Evolutionary conservation across 768 basidiomycete species (phyloP).

Genomic region (Tulasnella sp.): DNA sequence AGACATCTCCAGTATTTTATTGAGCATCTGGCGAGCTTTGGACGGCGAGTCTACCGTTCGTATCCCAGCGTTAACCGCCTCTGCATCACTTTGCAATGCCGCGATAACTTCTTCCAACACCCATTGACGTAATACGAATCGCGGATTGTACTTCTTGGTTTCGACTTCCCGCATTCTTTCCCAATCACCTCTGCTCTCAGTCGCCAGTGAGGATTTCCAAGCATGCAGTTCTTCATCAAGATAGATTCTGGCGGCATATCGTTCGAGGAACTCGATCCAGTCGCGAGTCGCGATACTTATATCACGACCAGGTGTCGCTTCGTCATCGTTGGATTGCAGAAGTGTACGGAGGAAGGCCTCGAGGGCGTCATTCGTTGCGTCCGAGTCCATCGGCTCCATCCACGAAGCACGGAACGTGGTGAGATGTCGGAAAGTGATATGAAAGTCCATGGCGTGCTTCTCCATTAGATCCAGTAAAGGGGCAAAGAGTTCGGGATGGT

Average conservation of each 20-base stretch:
- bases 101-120: conserved; percentile 84
- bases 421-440: conserved; percentile 68
- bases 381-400: conserved; percentile 11
- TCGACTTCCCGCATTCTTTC: conserved; percentile 39
- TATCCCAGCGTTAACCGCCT: conserved; percentile 18
- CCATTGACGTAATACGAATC: conserved; percentile 93
- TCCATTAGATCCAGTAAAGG: conserved; percentile 69
- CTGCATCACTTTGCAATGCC: conserved; percentile 52
- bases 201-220: conserved; percentile 12
- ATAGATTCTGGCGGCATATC: conserved; percentile 47
- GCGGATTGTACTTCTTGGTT: conserved; percentile 59
- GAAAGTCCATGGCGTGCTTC: conserved; percentile 70
- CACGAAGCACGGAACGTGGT: conserved; percentile 43
- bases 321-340: conserved; percentile 14
- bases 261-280: conserved; percentile 52
- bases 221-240: conserved; percentile 14
- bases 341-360: conserved; percentile 26
- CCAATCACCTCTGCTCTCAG: conserved; percentile 16
- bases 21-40: conserved; percentile 50
- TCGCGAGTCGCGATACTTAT: conserved; percentile 37
- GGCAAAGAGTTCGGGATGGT: conserved; percentile 47
- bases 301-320: conserved; percentile 36
- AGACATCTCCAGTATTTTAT: conserved; percentile 76
- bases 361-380: conserved; percentile 17
- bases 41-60: neutral